Percentiles rank a stretch among this genome's conserved stretches.
Conservation (phyloP, 2,329 filamentous ascomycete species). For the Stagonosporopsis vannaccii region DNA sequence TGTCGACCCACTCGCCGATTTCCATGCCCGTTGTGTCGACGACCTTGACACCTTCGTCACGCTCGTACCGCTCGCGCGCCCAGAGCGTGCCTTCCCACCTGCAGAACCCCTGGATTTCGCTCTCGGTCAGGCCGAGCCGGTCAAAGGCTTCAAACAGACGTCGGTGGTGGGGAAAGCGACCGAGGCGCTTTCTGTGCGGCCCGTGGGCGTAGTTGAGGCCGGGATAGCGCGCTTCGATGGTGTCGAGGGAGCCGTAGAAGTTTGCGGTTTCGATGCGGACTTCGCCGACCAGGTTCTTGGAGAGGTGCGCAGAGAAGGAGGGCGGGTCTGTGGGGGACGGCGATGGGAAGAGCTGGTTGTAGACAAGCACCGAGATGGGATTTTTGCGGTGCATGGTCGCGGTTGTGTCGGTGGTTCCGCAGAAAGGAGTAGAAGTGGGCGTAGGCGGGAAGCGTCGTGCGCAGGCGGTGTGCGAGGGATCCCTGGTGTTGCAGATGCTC, state of each 20-base stretch:
- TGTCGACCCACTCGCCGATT: conserved; percentile 68
- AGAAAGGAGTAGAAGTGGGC: background rate
- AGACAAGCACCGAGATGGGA: conserved; percentile 74
- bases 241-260: conserved; percentile 81
- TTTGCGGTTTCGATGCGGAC: conserved; percentile 79
- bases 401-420: conserved; percentile 10
- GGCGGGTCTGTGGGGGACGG: conserved; percentile 72
- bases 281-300: conserved; percentile 75
- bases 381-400: conserved; percentile 72
- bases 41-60: conserved; percentile 74
- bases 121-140: conserved; percentile 69
- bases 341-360: conserved; percentile 75
- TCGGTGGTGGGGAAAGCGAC: conserved; percentile 78
- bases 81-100: conserved; percentile 85
- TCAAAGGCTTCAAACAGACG: conserved; percentile 80
- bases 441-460: background rate
- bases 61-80: conserved; percentile 82
- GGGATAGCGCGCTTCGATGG: conserved; percentile 80
- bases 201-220: conserved; percentile 78
- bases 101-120: conserved; percentile 75
- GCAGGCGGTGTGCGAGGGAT: background rate
- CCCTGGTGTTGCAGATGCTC: conserved; percentile 1
- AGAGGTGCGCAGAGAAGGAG: conserved; percentile 74
- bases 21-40: conserved; percentile 75
- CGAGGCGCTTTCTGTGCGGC: conserved; percentile 78